Conservation (phyloP, 805 yeast genomes). For the Monosporozyma siamensis region DNA sequence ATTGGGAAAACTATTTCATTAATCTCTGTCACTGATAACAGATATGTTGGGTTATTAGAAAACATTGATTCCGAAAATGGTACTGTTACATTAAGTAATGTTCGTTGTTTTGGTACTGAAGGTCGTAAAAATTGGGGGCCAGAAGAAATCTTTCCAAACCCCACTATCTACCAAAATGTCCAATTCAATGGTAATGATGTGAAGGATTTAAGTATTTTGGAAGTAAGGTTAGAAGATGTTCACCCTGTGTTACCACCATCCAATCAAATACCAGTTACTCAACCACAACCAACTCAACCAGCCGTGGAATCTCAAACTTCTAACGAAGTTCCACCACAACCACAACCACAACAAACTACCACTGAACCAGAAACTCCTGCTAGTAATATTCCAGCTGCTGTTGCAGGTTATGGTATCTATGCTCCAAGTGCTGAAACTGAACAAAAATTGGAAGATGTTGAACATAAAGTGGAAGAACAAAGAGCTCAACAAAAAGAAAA, state of each 20-base stretch:
- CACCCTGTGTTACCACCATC: conserved; percentile 37
- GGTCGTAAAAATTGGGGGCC: conserved; percentile 68
- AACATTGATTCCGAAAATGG: conserved; percentile 84
- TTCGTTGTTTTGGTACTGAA: conserved; percentile 83
- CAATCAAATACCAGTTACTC: conserved; percentile 1
- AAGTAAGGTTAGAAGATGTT: conserved; percentile 55
- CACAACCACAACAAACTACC: too few relatives aligned
- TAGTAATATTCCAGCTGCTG: conserved; percentile 27
- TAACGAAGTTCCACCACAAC: too few relatives aligned
- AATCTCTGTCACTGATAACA: conserved; percentile 29
- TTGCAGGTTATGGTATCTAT: conserved; percentile 29
- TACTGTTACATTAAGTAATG: conserved; percentile 74
- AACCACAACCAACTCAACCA: not conserved
- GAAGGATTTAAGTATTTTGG: conserved; percentile 78
- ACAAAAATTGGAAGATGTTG: conserved; percentile 6
- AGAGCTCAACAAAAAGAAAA: conserved; percentile 1
- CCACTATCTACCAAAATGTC: conserved; percentile 61
- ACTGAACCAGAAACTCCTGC: conserved; percentile 12
- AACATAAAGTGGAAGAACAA: not conserved
- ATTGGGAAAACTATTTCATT: conserved; percentile 62
- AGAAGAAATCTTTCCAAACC: conserved; percentile 62
- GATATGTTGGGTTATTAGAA: conserved; percentile 84
- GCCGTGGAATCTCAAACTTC: conserved; percentile 3
- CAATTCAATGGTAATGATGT: conserved; percentile 90
- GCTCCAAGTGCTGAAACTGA: conserved; percentile 18